phyloP scores from a whole-genome alignment of 768 basidiomycete species.

The Kwoniella botswanensis region DNA sequence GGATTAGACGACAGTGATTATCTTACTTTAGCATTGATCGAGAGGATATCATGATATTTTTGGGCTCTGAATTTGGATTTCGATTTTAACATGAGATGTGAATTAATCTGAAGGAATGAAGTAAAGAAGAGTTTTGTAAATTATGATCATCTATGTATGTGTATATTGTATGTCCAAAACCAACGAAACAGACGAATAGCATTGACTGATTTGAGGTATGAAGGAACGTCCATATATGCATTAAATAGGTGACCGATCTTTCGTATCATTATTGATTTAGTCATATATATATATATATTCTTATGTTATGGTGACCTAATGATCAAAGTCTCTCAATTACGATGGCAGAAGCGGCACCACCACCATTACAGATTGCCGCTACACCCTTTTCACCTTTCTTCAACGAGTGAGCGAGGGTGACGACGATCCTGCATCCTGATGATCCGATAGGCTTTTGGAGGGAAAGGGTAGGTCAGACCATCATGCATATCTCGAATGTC shows the following conservation, averaged over 20 bases:
- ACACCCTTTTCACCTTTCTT: constrained; percentile 92
- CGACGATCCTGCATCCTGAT: constrained; percentile 91
- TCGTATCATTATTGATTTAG: not conserved
- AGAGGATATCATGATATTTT: too few relatives aligned
- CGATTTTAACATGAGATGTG: too few relatives aligned
- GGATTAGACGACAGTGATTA: not conserved
- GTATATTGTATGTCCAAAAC: too few relatives aligned
- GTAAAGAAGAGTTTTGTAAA: too few relatives aligned
- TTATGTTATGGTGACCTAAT: not conserved
- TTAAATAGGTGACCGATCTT: too few relatives aligned
- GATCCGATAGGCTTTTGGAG: constrained; percentile 90
- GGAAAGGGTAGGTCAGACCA: constrained; percentile 29
- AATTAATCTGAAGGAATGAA: too few relatives aligned
- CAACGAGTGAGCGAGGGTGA: constrained; percentile 88
- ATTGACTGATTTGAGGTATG: too few relatives aligned
- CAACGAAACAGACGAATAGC: too few relatives aligned
- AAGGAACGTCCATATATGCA: too few relatives aligned
- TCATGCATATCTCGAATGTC: not conserved
- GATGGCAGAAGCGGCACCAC: constrained; percentile 61
- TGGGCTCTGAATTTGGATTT: too few relatives aligned
- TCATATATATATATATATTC: not conserved
- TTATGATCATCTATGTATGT: too few relatives aligned
- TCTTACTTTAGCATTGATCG: too few relatives aligned
- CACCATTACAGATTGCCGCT: constrained; percentile 96
- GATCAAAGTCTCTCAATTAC: constrained; percentile 24